phyloP scores from a whole-genome alignment of 164 flowering plant species.

The Vitis amurensis region DNA sequence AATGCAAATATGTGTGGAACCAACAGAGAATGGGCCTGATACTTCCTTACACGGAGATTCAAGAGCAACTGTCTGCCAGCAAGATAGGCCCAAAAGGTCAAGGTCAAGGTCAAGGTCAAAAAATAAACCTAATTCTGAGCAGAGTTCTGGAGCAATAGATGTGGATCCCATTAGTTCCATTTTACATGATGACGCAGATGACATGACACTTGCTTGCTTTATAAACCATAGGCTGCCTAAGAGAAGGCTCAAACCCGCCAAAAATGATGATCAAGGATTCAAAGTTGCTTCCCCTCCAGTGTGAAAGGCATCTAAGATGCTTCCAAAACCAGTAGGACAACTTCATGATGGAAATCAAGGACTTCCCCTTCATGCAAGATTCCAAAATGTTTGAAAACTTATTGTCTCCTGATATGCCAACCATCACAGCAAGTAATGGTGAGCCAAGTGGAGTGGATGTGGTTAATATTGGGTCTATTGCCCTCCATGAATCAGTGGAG shows the following conservation, averaged over 20 bases:
- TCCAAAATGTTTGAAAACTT: background rate
- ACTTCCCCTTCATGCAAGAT: background rate
- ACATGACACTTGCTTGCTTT: constrained; percentile 12
- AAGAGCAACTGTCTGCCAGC: background rate
- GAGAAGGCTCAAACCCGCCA: background rate
- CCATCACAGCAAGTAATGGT: background rate
- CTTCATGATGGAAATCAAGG: background rate
- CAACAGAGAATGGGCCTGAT: background rate
- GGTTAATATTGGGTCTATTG: background rate
- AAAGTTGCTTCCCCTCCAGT: background rate
- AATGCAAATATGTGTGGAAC: background rate
- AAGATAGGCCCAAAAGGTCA: constrained; percentile 2
- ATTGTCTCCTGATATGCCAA: background rate
- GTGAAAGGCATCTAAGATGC: background rate
- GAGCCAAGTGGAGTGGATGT: background rate
- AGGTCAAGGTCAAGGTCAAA: constrained; percentile 1
- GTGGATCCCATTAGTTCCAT: constrained; percentile 9
- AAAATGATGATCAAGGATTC: background rate
- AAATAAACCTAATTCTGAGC: constrained; percentile 4
- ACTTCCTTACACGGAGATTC: background rate
- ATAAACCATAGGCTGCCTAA: constrained; percentile 7
- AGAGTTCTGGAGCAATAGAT: constrained; percentile 9
- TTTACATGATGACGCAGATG: background rate
- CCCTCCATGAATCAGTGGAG: too few species aligned
- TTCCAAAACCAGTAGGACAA: background rate